Base-by-base conservation (phyloP, 2,329 filamentous ascomycete genomes). In the Podosphaera fusca region DNA sequence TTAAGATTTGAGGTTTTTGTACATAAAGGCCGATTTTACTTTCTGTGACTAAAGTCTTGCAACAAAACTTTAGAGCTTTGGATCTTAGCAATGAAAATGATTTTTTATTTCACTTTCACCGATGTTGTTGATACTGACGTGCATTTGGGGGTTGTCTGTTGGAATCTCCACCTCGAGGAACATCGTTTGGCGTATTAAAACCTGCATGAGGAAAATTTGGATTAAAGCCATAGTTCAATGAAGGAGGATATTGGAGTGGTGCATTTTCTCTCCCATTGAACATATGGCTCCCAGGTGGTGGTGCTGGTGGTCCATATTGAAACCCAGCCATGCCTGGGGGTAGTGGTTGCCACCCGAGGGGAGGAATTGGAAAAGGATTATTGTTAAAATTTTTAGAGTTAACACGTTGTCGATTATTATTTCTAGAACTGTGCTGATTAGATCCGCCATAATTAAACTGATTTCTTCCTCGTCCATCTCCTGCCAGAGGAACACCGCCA, bases 401-500 rank as follows among this genome's bases (percentile, higher is more conserved):
- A 38, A 59, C 60, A 45, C 62, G 58, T 4, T 62, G 56, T 35
- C 60, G 60, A 33, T 61, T 61, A 56, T 61, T 57, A 49, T 58
- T 61, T 34, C n/a, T 6, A 42, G 60, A 50, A 46, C 46, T 52
- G 35, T 56, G 56, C 14, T 51, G 56, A 58, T 62, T 62, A n/a
- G 62, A 61, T 9, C 67, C 66, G 2, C 70, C 71, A 65, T 80
- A 81, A 60, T 78, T 79, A 65, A 79, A 76, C 21, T 71, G 72
- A 54, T 71, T 70, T 40, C 71, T 69, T 59, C 74, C 71, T 54
- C 71, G 68, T 36, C 75, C 71, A 56, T 74, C 70, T 58, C 73
- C 71, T 51, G 66, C 59, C 31, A 85, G 72, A 21, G 81, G 81
- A 4, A 75, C 83, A 40, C 85, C 85, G 10, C 85, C 84, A 64